Evolutionary conservation across 768 basidiomycete species (phyloP).

Genomic region (Kwoniella sp.): DNA sequence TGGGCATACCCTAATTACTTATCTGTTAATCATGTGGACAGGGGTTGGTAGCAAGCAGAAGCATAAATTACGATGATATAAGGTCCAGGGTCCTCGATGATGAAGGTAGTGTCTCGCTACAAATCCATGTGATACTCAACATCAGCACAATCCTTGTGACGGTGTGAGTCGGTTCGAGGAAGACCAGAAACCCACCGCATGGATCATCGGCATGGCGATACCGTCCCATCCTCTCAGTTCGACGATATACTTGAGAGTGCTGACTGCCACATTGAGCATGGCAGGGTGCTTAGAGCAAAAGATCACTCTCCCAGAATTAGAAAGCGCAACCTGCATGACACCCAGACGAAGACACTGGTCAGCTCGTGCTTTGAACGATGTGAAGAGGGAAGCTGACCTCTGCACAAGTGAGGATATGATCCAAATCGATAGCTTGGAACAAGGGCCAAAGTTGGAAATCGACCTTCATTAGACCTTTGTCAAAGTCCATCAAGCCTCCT

Average conservation of each 20-base stretch:
- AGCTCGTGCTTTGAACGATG: background rate
- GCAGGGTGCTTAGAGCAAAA: conserved; percentile 87
- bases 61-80: conserved; percentile 72
- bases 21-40: conserved; percentile 5
- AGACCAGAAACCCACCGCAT: conserved; percentile 38
- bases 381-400: conserved; percentile 58
- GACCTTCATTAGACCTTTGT: conserved; percentile 84
- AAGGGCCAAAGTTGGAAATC: conserved; percentile 98
- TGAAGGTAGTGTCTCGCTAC: conserved; percentile 83
- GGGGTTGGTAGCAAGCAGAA: background rate
- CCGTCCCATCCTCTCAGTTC: conserved; percentile 93
- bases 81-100: conserved; percentile 93
- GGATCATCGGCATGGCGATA: conserved; percentile 66
- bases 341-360: background rate
- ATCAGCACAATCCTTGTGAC: background rate
- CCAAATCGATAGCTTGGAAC: conserved; percentile 87
- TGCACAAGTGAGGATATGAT: conserved; percentile 88
- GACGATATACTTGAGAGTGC: conserved; percentile 84
- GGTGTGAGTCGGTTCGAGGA: background rate
- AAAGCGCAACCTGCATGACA: conserved; percentile 66
- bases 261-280: conserved; percentile 85
- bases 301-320: conserved; percentile 80
- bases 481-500: conserved; percentile 91
- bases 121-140: background rate
- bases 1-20: conserved; percentile 64